Evolutionary conservation across 192 early-diverging fungal genomes (phyloP).

Genomic region (Dissophora ornata): DNA sequence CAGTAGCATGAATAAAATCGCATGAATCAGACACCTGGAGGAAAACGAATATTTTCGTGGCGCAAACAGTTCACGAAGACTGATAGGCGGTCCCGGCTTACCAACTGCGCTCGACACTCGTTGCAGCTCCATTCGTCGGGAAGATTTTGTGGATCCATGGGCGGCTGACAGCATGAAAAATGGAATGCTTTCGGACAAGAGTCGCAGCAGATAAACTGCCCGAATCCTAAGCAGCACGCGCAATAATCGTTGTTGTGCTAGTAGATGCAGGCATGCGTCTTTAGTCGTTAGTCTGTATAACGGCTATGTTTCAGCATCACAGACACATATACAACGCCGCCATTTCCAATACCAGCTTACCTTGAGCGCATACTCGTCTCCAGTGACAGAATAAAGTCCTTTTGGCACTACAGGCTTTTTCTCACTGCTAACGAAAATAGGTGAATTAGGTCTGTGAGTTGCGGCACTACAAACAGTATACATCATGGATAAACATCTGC

Average conservation of each 20-base stretch:
- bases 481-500: too few relatives aligned
- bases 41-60: too few relatives aligned
- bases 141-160: constrained; percentile 39
- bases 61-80: not conserved
- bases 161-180: constrained; percentile 57
- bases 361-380: constrained; percentile 25
- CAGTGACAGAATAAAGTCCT: constrained; percentile 13
- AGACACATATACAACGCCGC: too few relatives aligned
- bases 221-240: constrained; percentile 48
- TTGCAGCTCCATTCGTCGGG: constrained; percentile 57
- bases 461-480: too few relatives aligned
- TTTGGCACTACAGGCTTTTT: not conserved
- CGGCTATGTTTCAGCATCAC: too few relatives aligned
- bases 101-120: constrained; percentile 29
- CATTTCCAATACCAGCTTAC: too few relatives aligned
- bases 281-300: too few relatives aligned
- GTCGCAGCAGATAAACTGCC: constrained; percentile 57
- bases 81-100: not conserved
- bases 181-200: constrained; percentile 60
- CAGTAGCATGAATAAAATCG: not conserved
- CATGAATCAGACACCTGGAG: too few relatives aligned
- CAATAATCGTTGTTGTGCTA: constrained; percentile 54
- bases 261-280: too few relatives aligned
- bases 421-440: constrained; percentile 7
- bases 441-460: too few relatives aligned